phyloP scores from a whole-genome alignment of 2,329 filamentous ascomycete genomes.

The Hymenoscyphus fraxineus region DNA sequence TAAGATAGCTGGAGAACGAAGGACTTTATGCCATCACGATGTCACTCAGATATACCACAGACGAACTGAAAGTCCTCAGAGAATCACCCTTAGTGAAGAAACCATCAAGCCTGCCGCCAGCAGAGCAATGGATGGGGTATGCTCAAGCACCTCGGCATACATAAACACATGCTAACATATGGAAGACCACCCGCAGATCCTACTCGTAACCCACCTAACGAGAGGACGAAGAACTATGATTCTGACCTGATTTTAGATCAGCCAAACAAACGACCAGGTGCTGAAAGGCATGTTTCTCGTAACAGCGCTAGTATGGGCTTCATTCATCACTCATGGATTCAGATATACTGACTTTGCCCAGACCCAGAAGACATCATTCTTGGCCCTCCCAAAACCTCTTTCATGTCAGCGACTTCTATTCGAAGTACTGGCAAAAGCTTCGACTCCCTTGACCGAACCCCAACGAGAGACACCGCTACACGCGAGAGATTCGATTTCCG shows the following conservation, averaged over 20 bases:
- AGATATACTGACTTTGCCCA: constrained; percentile 34
- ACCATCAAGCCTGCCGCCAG: constrained; percentile 73
- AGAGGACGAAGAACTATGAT: constrained; percentile 43
- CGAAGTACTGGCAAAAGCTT: constrained; percentile 39
- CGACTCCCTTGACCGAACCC: constrained; percentile 42
- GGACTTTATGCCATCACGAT: constrained; percentile 18
- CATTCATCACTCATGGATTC: constrained; percentile 21
- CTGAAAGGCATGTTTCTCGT: constrained; percentile 53
- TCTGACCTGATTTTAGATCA: constrained; percentile 32
- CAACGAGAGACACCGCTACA: constrained; percentile 49
- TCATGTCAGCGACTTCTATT: constrained; percentile 68
- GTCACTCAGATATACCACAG: constrained; percentile 61
- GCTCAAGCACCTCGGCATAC: constrained; percentile 13
- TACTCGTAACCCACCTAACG: constrained; percentile 41
- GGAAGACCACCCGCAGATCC: constrained; percentile 30
- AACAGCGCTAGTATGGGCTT: constrained; percentile 52
- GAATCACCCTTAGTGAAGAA: constrained; percentile 80
- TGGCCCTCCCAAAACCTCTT: constrained; percentile 77
- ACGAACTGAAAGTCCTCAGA: constrained; percentile 71
- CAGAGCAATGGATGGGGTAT: constrained; percentile 96
- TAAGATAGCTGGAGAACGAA: neutral
- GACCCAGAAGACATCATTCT: constrained; percentile 79
- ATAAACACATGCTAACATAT: constrained; percentile 22
- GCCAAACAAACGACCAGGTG: constrained; percentile 46
- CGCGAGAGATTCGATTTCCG: constrained; percentile 61